Evolutionary conservation across 768 basidiomycete species (phyloP).

Genomic region (Mycena albidolilacea): DNA sequence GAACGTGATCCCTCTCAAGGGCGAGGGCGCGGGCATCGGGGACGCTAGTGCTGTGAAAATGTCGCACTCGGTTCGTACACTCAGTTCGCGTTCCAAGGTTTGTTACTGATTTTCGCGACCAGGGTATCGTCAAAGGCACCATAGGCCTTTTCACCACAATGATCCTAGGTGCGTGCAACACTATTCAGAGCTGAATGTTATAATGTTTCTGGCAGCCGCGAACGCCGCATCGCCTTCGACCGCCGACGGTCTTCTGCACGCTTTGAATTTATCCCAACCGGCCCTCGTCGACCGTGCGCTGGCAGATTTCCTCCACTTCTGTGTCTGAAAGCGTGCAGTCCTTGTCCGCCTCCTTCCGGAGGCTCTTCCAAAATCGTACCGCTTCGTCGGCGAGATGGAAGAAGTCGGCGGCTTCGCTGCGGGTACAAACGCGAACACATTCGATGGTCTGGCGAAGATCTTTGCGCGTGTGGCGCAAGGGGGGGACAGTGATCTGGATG

Average conservation of each 20-base stretch:
- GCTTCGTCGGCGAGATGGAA: conserved; percentile 66
- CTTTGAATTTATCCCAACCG: conserved; percentile 56
- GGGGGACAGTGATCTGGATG: conserved; percentile 33
- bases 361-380: conserved; percentile 63
- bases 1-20: conserved; percentile 55
- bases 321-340: conserved; percentile 1
- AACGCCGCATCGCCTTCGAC: conserved; percentile 66
- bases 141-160: conserved; percentile 59
- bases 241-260: conserved; percentile 60
- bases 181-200: background rate
- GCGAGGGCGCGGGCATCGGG: conserved; percentile 58
- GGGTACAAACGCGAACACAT: conserved; percentile 43
- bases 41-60: conserved; percentile 68
- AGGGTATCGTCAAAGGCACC: conserved; percentile 64
- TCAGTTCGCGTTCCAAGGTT: background rate
- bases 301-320: too few species aligned
- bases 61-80: conserved; percentile 59
- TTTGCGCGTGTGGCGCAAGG: conserved; percentile 50
- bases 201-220: conserved; percentile 52
- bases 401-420: conserved; percentile 63
- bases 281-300: conserved; percentile 47
- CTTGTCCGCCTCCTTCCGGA: conserved; percentile 49
- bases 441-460: conserved; percentile 55
- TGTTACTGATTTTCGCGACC: background rate
- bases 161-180: conserved; percentile 54